Evolutionary conservation across 768 basidiomycete species (phyloP), one percentile per base, ranked within the genome.

Genomic region (Phanerochaete sordida): DNA sequence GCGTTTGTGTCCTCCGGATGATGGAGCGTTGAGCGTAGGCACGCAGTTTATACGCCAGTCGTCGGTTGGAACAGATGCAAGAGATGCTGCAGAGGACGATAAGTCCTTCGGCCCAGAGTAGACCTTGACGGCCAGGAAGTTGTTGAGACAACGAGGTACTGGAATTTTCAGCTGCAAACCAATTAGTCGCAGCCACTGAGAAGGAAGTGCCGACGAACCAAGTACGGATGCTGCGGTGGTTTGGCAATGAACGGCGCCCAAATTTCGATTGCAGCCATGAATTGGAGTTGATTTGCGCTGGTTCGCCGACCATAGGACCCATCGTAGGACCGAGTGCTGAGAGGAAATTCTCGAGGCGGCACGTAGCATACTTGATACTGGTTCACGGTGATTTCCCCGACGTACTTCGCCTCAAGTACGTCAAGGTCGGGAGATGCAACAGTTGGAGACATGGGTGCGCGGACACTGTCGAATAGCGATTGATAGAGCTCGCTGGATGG

Each of bases 211-310:
- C n/a, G 57, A 63, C 69, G 64, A 60, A 90, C 90, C 63, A 91
- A 74, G 73, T 83, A 93, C n/a, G 91, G 91, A 31, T 84, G 84
- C 60, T 81, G 79, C 13, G 90, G 88, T 45, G 91, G 91, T 53
- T 75, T 79, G 4, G 83, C 83, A 23, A 83, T 69, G 59, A 82
- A 89, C 6, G 91, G 91, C 24, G 88, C 80, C 81, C 84, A 85
- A 72, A 93, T 79, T 61, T 90, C 88, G 53, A 93, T 81, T 2
- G 85, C 91, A 15, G 86, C 91, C 87, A 93, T 88, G 70, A 91
- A 92, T 48, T 91, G 86, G 49, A 83, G n/a, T 26, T 63, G 53
- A 23, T 26, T 39, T 19, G 44, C 77, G 37, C 76, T 77, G 1
- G 61, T 26, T 12, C 61, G 56, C 33, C 57, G 58, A 4, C 44